phyloP scores from a whole-genome alignment of 257 asterid genomes.

The Knoxia roxburghii region DNA sequence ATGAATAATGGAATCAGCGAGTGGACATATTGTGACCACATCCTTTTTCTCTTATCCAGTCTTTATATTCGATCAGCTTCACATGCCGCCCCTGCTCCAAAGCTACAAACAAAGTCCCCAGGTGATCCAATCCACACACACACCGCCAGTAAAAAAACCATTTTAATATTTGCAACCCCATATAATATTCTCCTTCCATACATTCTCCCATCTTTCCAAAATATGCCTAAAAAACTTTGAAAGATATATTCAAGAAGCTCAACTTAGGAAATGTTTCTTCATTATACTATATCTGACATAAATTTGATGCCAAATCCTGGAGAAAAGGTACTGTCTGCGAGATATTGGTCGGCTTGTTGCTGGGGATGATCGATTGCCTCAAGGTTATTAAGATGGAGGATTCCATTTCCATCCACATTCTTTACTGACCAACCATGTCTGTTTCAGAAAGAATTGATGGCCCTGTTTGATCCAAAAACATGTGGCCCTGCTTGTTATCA shows the following conservation, averaged over 20 bases:
- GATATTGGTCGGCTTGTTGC: slow-evolving; percentile 37
- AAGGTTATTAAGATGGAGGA: not conserved
- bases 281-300: slow-evolving; percentile 23
- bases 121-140: slow-evolving; percentile 38
- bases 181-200: slow-evolving; percentile 30
- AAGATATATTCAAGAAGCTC: not conserved
- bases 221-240: not conserved
- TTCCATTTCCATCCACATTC: not conserved
- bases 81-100: slow-evolving; percentile 42
- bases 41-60: slow-evolving; percentile 37
- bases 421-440: slow-evolving; percentile 5
- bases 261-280: not conserved
- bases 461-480: slow-evolving; percentile 5
- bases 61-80: slow-evolving; percentile 22
- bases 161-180: slow-evolving; percentile 7
- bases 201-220: not conserved
- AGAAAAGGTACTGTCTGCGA: slow-evolving; percentile 36
- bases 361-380: not conserved
- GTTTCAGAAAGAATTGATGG: not conserved
- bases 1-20: no score
- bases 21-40: slow-evolving; percentile 50
- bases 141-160: not conserved
- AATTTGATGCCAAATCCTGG: slow-evolving; percentile 33
- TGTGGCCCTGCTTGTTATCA: slow-evolving; percentile 16
- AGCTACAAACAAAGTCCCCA: slow-evolving; percentile 22